A percentile compares a stretch with the other conserved stretches of the same genome.
These are phyloP conservation scores for Lichtheimia ornata DNA, from an alignment of 371 early-diverging fungal genomes.

Conservation along the genomic window DNA sequence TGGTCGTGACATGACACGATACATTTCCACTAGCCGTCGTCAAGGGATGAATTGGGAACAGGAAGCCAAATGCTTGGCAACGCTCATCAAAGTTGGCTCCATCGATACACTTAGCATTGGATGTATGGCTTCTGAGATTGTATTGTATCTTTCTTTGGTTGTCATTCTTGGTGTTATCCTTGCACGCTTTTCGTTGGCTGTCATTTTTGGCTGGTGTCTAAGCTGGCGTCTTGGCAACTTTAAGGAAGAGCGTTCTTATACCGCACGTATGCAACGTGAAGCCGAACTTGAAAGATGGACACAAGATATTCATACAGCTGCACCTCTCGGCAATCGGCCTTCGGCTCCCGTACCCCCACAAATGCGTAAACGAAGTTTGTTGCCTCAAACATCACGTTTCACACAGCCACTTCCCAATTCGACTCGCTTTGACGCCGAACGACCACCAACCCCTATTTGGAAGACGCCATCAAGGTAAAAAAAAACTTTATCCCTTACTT, in stretches of 20 bases:
- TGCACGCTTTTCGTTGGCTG: conserved; percentile 70
- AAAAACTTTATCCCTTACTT: background rate
- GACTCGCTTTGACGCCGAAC: conserved; percentile 36
- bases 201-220: conserved; percentile 77
- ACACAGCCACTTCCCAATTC: conserved; percentile 46
- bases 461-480: conserved; percentile 33
- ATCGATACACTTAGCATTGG: conserved; percentile 71
- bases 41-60: conserved; percentile 26
- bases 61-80: conserved; percentile 63
- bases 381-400: conserved; percentile 49
- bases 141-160: conserved; percentile 54
- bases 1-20: conserved; percentile 42
- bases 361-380: conserved; percentile 6
- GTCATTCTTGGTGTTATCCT: conserved; percentile 62
- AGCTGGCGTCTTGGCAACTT: conserved; percentile 63
- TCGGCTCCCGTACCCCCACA: conserved; percentile 5
- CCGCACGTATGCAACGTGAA: conserved; percentile 57
- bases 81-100: conserved; percentile 74
- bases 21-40: conserved; percentile 27
- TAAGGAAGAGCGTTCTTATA: conserved; percentile 45
- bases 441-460: conserved; percentile 34
- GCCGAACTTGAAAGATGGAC: conserved; percentile 66
- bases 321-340: conserved; percentile 25
- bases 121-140: conserved; percentile 73
- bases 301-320: conserved; percentile 48